Conservation (phyloP, 192 early-diverging fungal species). For the Diversispora epigaea region DNA sequence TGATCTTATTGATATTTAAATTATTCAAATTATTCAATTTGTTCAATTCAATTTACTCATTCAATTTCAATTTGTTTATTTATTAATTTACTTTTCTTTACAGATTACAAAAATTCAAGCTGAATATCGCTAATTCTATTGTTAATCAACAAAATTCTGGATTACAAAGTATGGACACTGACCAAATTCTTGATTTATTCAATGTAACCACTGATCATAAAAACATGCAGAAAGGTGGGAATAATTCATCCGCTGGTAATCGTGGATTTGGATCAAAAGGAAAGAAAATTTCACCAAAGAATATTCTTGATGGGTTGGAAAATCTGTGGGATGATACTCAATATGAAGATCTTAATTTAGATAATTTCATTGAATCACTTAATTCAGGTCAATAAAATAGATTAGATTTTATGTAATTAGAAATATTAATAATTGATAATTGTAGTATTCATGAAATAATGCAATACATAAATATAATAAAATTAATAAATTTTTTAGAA, state of each 20-base stretch:
- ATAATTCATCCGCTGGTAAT: not conserved
- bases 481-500: too few relatives aligned
- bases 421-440: too few relatives aligned
- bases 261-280: conserved; percentile 35
- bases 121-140: conserved; percentile 93
- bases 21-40: too few relatives aligned
- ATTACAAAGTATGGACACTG: conserved; percentile 92
- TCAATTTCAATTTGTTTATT: not conserved
- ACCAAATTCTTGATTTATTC: conserved; percentile 93
- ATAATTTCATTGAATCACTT: conserved; percentile 62
- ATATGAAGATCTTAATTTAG: conserved; percentile 83
- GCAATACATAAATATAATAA: too few relatives aligned
- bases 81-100: not conserved
- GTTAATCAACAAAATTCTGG: conserved; percentile 97
- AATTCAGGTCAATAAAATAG: not conserved
- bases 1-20: not conserved
- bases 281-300: conserved; percentile 64
- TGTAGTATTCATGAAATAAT: too few relatives aligned
- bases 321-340: conserved; percentile 89
- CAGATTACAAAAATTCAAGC: conserved; percentile 95
- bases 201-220: conserved; percentile 60
- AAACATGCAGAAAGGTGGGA: conserved; percentile 42
- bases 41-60: not conserved
- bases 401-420: not conserved
- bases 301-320: conserved; percentile 74